Percentiles rank a stretch among this genome's conserved stretches.
Evolutionary conservation across 148 eudicot species (phyloP).

Genomic region (Persicaria maculosa): DNA sequence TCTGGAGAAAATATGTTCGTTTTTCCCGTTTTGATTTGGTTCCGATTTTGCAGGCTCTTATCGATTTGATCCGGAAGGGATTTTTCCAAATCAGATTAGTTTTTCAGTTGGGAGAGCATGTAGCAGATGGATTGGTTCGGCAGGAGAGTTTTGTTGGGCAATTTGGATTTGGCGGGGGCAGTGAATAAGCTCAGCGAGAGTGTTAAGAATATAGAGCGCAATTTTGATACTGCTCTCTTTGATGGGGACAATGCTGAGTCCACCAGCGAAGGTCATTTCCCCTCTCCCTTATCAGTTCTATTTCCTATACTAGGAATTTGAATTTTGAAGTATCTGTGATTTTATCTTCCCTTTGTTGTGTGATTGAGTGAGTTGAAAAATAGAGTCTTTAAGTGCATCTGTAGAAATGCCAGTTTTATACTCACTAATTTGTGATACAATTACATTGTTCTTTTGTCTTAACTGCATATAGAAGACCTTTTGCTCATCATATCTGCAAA

Average conservation of each 20-base stretch:
- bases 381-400: neutral
- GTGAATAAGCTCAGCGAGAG: slow-evolving; percentile 81
- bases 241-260: too few relatives aligned
- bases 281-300: too few relatives aligned
- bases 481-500: neutral
- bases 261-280: too few relatives aligned
- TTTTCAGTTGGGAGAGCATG: neutral
- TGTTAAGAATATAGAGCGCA: too few relatives aligned
- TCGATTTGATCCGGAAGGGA: slow-evolving; percentile 10
- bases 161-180: slow-evolving; percentile 82
- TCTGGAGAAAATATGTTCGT: too few relatives aligned
- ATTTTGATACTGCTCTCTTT: too few relatives aligned
- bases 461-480: neutral
- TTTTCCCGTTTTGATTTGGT: too few relatives aligned
- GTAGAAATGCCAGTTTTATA: neutral
- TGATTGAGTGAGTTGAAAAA: neutral
- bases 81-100: neutral
- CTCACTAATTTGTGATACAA: neutral
- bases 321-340: neutral
- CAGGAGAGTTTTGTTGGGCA: slow-evolving; percentile 64
- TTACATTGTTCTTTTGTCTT: neutral
- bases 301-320: too few relatives aligned
- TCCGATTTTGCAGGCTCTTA: neutral
- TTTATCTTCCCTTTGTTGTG: neutral
- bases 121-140: slow-evolving; percentile 81